These are phyloP conservation scores for Solioccasus polychromus DNA, from an alignment of 768 basidiomycete species.

Conservation along the genomic window DNA sequence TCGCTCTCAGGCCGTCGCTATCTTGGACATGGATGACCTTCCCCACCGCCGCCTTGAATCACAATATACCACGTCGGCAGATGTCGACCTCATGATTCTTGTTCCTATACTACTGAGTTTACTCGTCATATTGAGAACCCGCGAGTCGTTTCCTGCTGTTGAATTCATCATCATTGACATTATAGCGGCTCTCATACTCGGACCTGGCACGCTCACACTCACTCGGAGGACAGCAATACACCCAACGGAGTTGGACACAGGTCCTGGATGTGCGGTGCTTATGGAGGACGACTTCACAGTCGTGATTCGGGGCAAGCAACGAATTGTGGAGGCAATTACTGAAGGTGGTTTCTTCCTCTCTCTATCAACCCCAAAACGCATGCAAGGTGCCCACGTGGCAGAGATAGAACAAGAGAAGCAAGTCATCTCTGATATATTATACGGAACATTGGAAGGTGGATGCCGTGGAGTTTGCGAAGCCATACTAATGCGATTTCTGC, in stretches of 20 bases:
- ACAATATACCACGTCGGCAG: slow-evolving; percentile 10
- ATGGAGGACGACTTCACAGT: slow-evolving; percentile 16
- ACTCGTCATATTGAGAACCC: slow-evolving; percentile 8
- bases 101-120: slow-evolving; percentile 13
- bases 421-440: slow-evolving; percentile 4
- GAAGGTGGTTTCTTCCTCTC: slow-evolving; percentile 22
- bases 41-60: background rate
- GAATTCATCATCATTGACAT: slow-evolving; percentile 8
- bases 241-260: slow-evolving; percentile 4
- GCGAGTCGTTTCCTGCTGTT: slow-evolving; percentile 4
- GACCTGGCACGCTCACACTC: slow-evolving; percentile 17
- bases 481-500: slow-evolving; percentile 13
- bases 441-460: slow-evolving; percentile 13
- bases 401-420: slow-evolving; percentile 9
- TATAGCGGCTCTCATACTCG: slow-evolving; percentile 13
- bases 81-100: slow-evolving; percentile 11
- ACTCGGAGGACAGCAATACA: slow-evolving; percentile 9
- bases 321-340: slow-evolving; percentile 15
- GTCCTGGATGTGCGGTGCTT: slow-evolving; percentile 16
- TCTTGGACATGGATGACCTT: slow-evolving; percentile 11
- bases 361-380: background rate
- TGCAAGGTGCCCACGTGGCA: background rate
- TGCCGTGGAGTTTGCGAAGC: slow-evolving; percentile 15
- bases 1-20: slow-evolving; percentile 5
- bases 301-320: slow-evolving; percentile 16